Evolutionary conservation across 257 asterid species (phyloP).

Genomic region (Solanum bukasovii): DNA sequence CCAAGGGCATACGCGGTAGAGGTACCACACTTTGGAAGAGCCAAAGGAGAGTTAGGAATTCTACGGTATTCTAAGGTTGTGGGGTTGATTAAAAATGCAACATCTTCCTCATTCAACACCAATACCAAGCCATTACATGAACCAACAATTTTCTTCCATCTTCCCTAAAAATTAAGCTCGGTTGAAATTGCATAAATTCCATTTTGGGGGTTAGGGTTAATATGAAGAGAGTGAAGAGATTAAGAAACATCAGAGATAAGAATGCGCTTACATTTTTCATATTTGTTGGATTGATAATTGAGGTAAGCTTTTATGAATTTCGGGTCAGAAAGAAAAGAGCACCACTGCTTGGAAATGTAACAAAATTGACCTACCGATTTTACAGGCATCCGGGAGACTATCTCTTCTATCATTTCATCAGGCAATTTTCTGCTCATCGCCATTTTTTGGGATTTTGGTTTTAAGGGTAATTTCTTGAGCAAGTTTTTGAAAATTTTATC

Average conservation of each 20-base stretch:
- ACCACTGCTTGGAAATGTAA: neutral
- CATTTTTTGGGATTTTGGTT: neutral
- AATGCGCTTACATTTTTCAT: constrained; percentile 1
- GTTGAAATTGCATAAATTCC: neutral
- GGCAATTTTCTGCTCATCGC: neutral
- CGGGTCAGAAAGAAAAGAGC: too few relatives aligned
- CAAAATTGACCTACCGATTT: neutral
- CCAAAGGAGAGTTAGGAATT: neutral
- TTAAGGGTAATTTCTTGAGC: too few relatives aligned
- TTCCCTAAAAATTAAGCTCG: neutral
- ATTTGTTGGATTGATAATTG: neutral
- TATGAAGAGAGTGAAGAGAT: neutral
- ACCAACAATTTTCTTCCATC: neutral
- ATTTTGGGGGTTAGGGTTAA: neutral
- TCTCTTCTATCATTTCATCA: neutral
- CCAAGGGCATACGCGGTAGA: constrained; percentile 14
- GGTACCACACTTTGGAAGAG: neutral
- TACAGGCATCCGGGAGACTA: neutral
- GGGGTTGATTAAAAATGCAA: neutral
- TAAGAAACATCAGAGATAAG: neutral
- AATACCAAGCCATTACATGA: neutral
- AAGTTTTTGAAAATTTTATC: too few relatives aligned
- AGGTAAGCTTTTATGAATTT: constrained; percentile 14
- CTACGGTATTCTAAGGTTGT: neutral
- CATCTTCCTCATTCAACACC: neutral